Conservation (phyloP, 495 filamentous ascomycete species). For the Aspergillus sparsus region DNA sequence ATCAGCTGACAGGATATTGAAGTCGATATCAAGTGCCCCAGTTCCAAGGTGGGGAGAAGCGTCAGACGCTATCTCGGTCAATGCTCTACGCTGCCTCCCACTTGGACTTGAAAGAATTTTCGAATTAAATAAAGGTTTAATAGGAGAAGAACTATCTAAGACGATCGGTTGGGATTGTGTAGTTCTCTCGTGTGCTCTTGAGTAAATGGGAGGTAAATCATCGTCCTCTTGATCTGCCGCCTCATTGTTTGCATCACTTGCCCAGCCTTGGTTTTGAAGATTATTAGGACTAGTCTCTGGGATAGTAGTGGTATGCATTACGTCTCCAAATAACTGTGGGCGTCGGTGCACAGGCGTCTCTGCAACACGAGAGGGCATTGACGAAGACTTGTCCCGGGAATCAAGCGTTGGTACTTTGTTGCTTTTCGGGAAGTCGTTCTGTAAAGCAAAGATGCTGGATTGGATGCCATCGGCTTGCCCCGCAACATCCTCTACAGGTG, state of each 20-base stretch:
- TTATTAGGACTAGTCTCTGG: conserved; percentile 46
- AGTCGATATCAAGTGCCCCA: conserved; percentile 40
- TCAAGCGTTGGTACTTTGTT: conserved; percentile 15
- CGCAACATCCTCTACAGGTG: conserved; percentile 5
- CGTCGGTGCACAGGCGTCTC: conserved; percentile 42
- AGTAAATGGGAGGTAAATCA: conserved; percentile 42
- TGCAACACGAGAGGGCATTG: conserved; percentile 44
- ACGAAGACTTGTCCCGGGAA: conserved; percentile 36
- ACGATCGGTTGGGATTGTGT: conserved; percentile 29
- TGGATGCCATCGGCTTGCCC: conserved; percentile 14
- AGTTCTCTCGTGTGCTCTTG: conserved; percentile 22
- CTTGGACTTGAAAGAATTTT: conserved; percentile 46
- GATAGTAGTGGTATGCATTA: conserved; percentile 37
- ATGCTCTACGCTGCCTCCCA: conserved; percentile 41
- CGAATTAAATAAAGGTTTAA: conserved; percentile 32
- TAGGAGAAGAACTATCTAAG: conserved; percentile 33
- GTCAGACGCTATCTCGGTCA: conserved; percentile 51
- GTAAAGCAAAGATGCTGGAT: conserved; percentile 22
- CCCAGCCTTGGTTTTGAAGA: conserved; percentile 29
- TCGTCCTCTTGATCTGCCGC: conserved; percentile 43
- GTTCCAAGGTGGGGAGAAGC: conserved; percentile 41
- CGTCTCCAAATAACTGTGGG: conserved; percentile 30
- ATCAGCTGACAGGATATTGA: conserved; percentile 45
- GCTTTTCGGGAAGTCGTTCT: not conserved
- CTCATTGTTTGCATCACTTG: conserved; percentile 32